A percentile compares a stretch with the other conserved stretches of the same genome.
phyloP scores from a whole-genome alignment of 192 early-diverging fungal genomes.

The Backusella westeae region DNA sequence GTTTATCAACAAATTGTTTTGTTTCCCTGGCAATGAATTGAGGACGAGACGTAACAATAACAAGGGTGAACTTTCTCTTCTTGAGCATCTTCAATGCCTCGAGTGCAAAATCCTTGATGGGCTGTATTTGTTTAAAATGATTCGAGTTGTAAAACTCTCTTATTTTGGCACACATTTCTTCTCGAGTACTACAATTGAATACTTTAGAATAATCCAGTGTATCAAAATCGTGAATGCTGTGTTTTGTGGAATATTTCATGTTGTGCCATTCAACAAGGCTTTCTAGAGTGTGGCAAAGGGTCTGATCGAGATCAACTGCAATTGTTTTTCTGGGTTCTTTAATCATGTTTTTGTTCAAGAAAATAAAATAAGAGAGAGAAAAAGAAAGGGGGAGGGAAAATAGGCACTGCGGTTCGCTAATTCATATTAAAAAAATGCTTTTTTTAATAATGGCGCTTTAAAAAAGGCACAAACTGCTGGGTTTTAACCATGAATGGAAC shows the following conservation, averaged over 20 bases:
- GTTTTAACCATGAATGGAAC: background rate
- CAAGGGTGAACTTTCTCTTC: conserved; percentile 46
- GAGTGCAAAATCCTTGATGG: conserved; percentile 48
- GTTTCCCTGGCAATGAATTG: conserved; percentile 57
- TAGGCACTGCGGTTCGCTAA: conserved; percentile 5
- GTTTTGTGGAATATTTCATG: conserved; percentile 44
- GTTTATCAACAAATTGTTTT: conserved; percentile 52
- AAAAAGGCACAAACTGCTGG: conserved; percentile 39
- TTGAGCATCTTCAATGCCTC: conserved; percentile 57
- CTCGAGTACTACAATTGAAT: conserved; percentile 51
- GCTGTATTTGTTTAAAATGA: conserved; percentile 51
- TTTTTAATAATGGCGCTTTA: conserved; percentile 39
- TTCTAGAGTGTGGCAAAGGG: conserved; percentile 46
- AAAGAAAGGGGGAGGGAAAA: background rate
- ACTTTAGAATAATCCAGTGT: conserved; percentile 48
- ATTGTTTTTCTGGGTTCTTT: conserved; percentile 24
- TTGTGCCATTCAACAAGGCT: conserved; percentile 58
- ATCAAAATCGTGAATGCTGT: conserved; percentile 45
- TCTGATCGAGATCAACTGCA: conserved; percentile 57
- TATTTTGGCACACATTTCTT: conserved; percentile 51
- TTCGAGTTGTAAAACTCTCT: conserved; percentile 53
- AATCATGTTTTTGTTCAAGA: background rate
- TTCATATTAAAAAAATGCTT: conserved; percentile 21
- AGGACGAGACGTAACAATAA: conserved; percentile 59
- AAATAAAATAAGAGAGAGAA: background rate